Percentiles rank a stretch among this genome's conserved stretches.
Evolutionary conservation across 1,284 basidiomycete species (phyloP).

Genomic region (Ceratobasidium sp.): DNA sequence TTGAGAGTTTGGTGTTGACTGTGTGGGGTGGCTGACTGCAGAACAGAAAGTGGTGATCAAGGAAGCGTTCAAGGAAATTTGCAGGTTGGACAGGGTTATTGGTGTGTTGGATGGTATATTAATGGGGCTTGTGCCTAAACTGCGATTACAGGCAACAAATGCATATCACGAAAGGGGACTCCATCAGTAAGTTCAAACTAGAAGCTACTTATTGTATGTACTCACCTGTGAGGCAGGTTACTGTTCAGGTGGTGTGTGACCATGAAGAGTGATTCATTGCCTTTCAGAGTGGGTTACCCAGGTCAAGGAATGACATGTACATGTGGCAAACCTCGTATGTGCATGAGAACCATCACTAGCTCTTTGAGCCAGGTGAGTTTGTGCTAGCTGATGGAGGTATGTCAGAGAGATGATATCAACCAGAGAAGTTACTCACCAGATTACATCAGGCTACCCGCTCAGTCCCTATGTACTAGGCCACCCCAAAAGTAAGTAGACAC

Average conservation of each 20-base stretch:
- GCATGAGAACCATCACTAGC: too few relatives aligned
- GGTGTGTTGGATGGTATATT: background rate
- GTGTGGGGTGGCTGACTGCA: background rate
- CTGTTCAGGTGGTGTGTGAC: background rate
- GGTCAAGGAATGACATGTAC: background rate
- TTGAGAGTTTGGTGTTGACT: background rate
- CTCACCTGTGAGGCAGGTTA: background rate
- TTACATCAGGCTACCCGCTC: constrained; percentile 8
- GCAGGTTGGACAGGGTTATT: background rate
- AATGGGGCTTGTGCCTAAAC: background rate
- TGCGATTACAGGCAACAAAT: background rate
- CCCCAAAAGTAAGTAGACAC: too few relatives aligned
- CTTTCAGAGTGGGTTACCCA: background rate
- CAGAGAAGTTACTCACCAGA: too few relatives aligned
- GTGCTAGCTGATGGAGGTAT: too few relatives aligned
- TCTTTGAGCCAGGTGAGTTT: too few relatives aligned
- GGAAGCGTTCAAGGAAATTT: background rate
- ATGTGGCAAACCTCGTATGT: too few relatives aligned
- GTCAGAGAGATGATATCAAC: too few relatives aligned
- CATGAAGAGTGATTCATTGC: background rate
- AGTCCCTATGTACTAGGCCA: too few relatives aligned
- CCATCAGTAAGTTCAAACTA: background rate
- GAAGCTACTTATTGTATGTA: background rate
- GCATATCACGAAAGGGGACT: background rate
- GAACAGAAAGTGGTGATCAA: background rate